phyloP scores from a whole-genome alignment of 2,329 filamentous ascomycete species.

The Aspergillus floridensis region DNA sequence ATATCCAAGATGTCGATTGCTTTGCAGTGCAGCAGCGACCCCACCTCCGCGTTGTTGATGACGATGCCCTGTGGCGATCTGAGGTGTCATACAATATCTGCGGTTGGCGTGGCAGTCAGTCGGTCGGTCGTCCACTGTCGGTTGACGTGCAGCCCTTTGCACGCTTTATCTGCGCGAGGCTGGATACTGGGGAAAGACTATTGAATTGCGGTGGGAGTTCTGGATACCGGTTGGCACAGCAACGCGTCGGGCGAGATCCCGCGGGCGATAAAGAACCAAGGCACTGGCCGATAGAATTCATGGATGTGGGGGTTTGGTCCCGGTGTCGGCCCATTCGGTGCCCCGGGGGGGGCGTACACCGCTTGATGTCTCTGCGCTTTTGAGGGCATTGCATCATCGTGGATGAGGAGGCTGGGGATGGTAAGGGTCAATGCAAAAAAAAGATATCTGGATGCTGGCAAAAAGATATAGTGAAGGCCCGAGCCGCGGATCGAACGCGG shows the following conservation, averaged over 20 bases:
- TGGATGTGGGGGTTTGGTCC: not conserved
- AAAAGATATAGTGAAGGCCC: conserved; percentile 7
- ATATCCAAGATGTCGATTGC: not conserved
- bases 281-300: not conserved
- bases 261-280: not conserved
- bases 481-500: conserved; percentile 13
- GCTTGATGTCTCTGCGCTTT: not conserved
- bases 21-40: not conserved
- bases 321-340: not conserved
- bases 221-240: conserved; percentile 1
- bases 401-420: no score
- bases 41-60: not conserved
- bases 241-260: not conserved
- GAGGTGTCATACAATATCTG: conserved; percentile 1
- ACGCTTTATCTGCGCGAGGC: conserved; percentile 2
- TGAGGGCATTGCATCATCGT: not conserved
- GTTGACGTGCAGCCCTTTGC: not conserved
- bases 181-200: not conserved
- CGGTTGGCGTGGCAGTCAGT: not conserved
- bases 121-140: not conserved
- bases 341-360: not conserved
- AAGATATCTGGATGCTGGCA: not conserved
- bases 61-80: not conserved
- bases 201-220: not conserved
- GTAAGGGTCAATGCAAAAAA: not conserved